These are phyloP conservation scores for Terfezia boudieri DNA, from an alignment of 495 filamentous ascomycete species.

Conservation along the genomic window DNA sequence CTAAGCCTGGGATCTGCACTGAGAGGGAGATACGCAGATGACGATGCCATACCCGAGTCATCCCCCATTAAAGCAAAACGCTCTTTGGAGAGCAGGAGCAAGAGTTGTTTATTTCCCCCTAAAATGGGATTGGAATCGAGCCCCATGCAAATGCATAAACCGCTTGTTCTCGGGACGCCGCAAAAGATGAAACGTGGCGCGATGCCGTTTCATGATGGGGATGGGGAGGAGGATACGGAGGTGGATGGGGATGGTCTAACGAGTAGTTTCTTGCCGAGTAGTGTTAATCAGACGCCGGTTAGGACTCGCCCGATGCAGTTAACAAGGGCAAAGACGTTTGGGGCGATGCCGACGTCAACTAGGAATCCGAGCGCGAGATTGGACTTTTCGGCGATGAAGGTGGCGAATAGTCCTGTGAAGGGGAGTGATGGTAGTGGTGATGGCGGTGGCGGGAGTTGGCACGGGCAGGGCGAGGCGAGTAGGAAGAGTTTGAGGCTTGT, in stretches of 20 bases:
- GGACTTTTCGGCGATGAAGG: not conserved
- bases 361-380: conserved; percentile 5
- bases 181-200: conserved; percentile 5
- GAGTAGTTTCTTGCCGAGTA: not conserved
- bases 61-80: not conserved
- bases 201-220: not conserved
- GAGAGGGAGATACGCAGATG: not conserved
- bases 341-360: not conserved
- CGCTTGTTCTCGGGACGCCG: conserved; percentile 5
- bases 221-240: not conserved
- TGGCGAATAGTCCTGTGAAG: not conserved
- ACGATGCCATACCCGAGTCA: not conserved
- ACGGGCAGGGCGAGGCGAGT: conserved; percentile 1
- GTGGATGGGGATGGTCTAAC: not conserved
- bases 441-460: not conserved
- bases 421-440: not conserved
- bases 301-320: conserved; percentile 2
- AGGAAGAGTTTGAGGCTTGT: conserved; percentile 13
- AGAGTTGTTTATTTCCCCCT: not conserved
- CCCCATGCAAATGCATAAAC: not conserved
- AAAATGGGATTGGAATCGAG: not conserved
- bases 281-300: conserved; percentile 8
- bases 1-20: not conserved
- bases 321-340: no score
- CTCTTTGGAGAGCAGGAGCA: not conserved